Conservation (phyloP, 176 grass and related monocot species). For the Zea mays region DNA sequence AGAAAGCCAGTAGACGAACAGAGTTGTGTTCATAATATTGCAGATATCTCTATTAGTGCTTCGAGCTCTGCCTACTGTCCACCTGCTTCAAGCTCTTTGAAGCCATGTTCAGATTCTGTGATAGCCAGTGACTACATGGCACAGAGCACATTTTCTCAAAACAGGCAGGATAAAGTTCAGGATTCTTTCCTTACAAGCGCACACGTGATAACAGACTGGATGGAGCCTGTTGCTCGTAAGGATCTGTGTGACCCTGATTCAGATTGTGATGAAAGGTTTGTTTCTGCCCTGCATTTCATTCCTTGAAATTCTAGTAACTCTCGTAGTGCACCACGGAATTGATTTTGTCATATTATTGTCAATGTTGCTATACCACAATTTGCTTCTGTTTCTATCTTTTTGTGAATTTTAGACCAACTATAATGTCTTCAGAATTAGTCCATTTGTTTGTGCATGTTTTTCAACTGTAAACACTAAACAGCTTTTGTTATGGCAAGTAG, state of each 20-base stretch:
- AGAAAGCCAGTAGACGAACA: conserved; percentile 43
- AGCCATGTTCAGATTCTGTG: conserved; percentile 46
- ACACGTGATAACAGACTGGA: conserved; percentile 82
- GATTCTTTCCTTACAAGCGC: conserved; percentile 71
- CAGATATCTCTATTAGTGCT: conserved; percentile 44
- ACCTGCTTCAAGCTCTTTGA: conserved; percentile 37
- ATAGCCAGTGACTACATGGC: conserved; percentile 26
- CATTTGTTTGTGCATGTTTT: neutral
- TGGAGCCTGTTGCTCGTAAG: conserved; percentile 55
- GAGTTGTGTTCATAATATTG: conserved; percentile 32
- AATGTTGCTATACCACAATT: neutral
- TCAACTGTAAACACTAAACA: neutral
- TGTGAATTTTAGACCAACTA: conserved; percentile 12
- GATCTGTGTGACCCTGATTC: conserved; percentile 60
- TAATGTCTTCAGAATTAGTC: conserved; percentile 11
- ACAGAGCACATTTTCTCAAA: conserved; percentile 42
- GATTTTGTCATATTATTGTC: conserved; percentile 5
- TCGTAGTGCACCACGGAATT: neutral
- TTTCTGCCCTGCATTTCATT: conserved; percentile 31
- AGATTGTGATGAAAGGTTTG: conserved; percentile 88
- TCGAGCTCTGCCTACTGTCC: conserved; percentile 37
- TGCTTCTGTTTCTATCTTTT: conserved; percentile 16
- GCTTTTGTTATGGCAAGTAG: no score
- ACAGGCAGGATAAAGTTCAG: conserved; percentile 55
- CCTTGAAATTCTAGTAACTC: neutral